Evolutionary conservation across 2,329 filamentous ascomycete species (phyloP).

Genomic region (Lachnellula subtilissima): DNA sequence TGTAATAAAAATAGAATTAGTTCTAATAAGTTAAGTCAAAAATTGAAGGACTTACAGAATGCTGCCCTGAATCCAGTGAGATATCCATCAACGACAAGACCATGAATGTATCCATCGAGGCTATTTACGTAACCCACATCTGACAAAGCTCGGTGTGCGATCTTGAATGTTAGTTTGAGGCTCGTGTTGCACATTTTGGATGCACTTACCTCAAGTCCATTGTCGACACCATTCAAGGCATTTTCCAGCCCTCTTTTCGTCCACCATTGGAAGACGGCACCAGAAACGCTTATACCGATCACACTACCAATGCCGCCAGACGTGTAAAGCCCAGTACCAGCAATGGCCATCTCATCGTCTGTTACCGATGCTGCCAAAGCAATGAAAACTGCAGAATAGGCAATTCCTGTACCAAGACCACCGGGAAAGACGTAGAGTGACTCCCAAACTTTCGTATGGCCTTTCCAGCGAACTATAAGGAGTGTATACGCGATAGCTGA

Average conservation of each 20-base stretch:
- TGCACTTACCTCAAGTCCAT: constrained; percentile 3
- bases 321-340: constrained; percentile 43
- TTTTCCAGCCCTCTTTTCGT: neutral
- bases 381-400: constrained; percentile 43
- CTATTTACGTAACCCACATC: constrained; percentile 8
- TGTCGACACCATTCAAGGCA: neutral
- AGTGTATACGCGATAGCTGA: constrained; percentile 47
- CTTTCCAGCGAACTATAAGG: constrained; percentile 53
- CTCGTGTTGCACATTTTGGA: neutral
- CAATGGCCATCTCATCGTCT: constrained; percentile 43
- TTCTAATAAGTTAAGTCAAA: neutral
- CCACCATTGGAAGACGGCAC: constrained; percentile 7
- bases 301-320: constrained; percentile 19
- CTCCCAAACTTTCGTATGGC: constrained; percentile 49
- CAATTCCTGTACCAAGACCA: constrained; percentile 45
- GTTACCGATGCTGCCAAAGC: constrained; percentile 43
- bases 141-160: constrained; percentile 3
- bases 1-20: neutral
- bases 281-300: constrained; percentile 12
- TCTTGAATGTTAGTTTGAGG: neutral
- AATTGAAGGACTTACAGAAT: neutral
- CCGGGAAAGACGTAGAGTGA: constrained; percentile 55
- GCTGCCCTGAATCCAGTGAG: constrained; percentile 3
- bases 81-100: constrained; percentile 6
- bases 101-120: constrained; percentile 3